Evolutionary conservation across 805 yeast species (phyloP).

Genomic region (Wickerhamomyces ciferrii): DNA sequence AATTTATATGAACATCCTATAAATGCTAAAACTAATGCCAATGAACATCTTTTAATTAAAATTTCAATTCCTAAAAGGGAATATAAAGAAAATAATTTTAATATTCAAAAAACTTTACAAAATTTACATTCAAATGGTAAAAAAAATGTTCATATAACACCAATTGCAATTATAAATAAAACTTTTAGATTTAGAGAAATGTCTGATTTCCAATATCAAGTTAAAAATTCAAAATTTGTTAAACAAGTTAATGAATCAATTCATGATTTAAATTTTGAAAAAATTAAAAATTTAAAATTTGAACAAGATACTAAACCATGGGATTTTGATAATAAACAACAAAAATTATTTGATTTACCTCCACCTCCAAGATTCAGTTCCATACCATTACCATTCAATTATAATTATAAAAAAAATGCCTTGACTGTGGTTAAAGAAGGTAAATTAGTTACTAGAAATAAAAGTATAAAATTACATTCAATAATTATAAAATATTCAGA

Average conservation of each 20-base stretch:
- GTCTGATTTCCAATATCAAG: conserved; percentile 79
- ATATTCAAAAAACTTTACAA: conserved; percentile 37
- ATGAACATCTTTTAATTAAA: conserved; percentile 56
- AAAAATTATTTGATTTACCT: conserved; percentile 46
- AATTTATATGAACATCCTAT: conserved; percentile 54
- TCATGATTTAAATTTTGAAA: conserved; percentile 33
- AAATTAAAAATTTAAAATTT: conserved; percentile 33
- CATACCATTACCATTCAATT: conserved; percentile 70
- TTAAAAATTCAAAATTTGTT: conserved; percentile 50
- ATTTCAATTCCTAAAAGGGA: conserved; percentile 54
- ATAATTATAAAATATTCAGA: conserved; percentile 46
- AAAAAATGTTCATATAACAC: conserved; percentile 40
- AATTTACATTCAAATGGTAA: conserved; percentile 25
- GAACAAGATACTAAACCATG: conserved; percentile 31
- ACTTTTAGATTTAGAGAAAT: conserved; percentile 77
- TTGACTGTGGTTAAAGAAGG: conserved; percentile 41
- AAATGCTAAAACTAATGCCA: conserved; percentile 43
- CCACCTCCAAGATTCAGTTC: conserved; percentile 87
- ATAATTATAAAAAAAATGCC: conserved; percentile 73
- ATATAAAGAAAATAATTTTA: conserved; percentile 34
- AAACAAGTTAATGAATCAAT: conserved; percentile 34
- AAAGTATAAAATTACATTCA: conserved; percentile 46
- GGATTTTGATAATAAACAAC: conserved; percentile 20
- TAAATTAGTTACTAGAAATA: conserved; percentile 38
- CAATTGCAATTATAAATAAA: conserved; percentile 62